Evolutionary conservation across 768 basidiomycete genomes (phyloP), one percentile per base, ranked within the genome.

Genomic region (Candolleomyces efflorescens): DNA sequence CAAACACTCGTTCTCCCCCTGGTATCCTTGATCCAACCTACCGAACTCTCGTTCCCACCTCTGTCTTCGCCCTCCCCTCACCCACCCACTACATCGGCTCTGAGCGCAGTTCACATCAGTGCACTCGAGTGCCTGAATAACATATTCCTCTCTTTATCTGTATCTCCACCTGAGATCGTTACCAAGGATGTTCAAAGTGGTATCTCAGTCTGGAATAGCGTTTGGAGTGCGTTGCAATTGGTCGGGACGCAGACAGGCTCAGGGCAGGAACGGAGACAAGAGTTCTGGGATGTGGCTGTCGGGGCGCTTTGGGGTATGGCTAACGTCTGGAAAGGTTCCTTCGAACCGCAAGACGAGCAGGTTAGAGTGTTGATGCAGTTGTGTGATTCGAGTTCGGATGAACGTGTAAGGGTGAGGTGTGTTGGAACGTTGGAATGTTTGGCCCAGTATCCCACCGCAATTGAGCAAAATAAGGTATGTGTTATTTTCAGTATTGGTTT

Each of bases 81-180:
- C 66, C 91, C 93, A 41, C 94, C 94, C 1, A 94, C 88, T 12
- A 96, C 94, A 0, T 91, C 93, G 23, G 89, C 79, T 10, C 81
- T 98, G 46, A 82, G 89, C 60, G 84, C 89, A 6, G 84, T 96
- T 52, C 94, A 97, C 67, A 77, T 92, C 56, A 80, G 86, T 61
- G 90, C 93, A 10, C 78, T 95, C 24, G 93, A 96, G 68, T 94
- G 94, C 65, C 78, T 98, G 48, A 94, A 91, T 66, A 97, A 98
- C 66, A 78, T 94, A 39, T 88, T 96, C 65, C 76, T 95, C 37
- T 86, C 92, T 3, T 77, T 90, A 12, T 79, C 85, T 2, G 75
- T 81, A 0, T 70, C 77, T 3, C 72, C 79, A 1, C 78, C 76
- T 53, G 62, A 75, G 24, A 70, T 64, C 3, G 67, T 80, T 11